phyloP scores from a whole-genome alignment of 2,329 filamentous ascomycete species.

The Scopulariopsis brevicaulis region DNA sequence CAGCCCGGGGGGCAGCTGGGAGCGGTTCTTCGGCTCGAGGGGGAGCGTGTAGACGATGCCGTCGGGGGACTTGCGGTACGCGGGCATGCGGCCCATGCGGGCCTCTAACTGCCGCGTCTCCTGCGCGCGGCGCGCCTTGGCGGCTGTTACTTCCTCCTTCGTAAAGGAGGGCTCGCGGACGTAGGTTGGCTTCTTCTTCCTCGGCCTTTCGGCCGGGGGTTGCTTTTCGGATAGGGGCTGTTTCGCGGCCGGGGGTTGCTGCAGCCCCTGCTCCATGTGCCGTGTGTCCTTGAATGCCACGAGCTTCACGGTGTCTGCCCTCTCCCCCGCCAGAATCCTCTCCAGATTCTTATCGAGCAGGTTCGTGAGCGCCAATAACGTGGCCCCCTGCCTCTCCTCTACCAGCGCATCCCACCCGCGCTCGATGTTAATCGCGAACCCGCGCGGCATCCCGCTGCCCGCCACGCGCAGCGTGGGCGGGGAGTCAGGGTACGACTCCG shows the following conservation, averaged over 20 bases:
- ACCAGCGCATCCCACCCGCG: conserved; percentile 59
- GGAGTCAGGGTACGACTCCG: conserved; percentile 46
- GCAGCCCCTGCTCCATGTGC: conserved; percentile 20
- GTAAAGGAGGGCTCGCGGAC: conserved; percentile 39
- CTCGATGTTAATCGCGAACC: conserved; percentile 68
- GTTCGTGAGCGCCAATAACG: conserved; percentile 56
- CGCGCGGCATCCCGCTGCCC: conserved; percentile 59
- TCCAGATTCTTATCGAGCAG: conserved; percentile 64
- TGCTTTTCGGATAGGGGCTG: neutral
- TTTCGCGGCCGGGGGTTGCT: neutral
- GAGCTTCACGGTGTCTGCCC: conserved; percentile 62
- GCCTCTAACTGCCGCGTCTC: conserved; percentile 66
- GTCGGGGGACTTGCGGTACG: conserved; percentile 59
- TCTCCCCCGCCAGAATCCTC: conserved; percentile 54
- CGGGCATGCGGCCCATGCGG: conserved; percentile 54
- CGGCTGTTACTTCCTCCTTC: conserved; percentile 46
- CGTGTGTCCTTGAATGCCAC: conserved; percentile 48
- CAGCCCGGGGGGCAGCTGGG: conserved; percentile 49
- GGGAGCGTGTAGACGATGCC: conserved; percentile 61
- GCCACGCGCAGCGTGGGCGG: conserved; percentile 47
- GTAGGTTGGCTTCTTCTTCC: conserved; percentile 12
- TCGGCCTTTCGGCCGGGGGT: neutral
- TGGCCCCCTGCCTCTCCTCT: conserved; percentile 38
- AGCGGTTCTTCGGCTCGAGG: conserved; percentile 50
- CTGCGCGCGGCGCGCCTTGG: conserved; percentile 49